These are phyloP conservation scores for Cenchrus americanus DNA, from an alignment of 176 grass and related monocot species.

Conservation along the genomic window DNA sequence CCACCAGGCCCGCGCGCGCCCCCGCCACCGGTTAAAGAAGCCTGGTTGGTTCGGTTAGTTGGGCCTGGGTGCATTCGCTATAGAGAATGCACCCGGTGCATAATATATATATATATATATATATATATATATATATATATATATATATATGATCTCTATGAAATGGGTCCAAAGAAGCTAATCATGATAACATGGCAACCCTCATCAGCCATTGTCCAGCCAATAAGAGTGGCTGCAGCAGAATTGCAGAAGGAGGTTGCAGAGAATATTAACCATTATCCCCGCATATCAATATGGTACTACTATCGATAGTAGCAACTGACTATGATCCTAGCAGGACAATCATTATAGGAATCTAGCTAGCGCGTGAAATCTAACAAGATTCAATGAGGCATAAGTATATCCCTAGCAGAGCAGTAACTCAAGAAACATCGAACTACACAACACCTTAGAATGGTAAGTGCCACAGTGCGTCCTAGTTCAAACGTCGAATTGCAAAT, in stretches of 20 bases:
- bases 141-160: not conserved
- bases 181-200: conserved; percentile 17
- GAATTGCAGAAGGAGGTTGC: not conserved
- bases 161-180: conserved; percentile 16
- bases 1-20: too few species aligned
- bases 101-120: too few species aligned
- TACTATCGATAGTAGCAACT: not conserved
- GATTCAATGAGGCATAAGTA: conserved; percentile 5
- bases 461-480: not conserved
- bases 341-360: not conserved
- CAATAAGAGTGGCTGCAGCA: not conserved
- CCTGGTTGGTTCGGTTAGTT: too few species aligned
- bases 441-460: conserved; percentile 12
- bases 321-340: conserved; percentile 15
- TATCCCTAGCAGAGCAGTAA: conserved; percentile 1
- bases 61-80: too few species aligned
- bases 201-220: not conserved
- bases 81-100: too few species aligned
- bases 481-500: conserved; percentile 20
- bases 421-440: conserved; percentile 13
- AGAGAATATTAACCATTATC: conserved; percentile 14
- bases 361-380: conserved; percentile 18
- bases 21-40: too few species aligned
- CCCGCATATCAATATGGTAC: conserved; percentile 10
- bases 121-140: too few species aligned